Base-by-base conservation (phyloP, 2,329 filamentous ascomycete species). In the Gremmenia infestans region DNA sequence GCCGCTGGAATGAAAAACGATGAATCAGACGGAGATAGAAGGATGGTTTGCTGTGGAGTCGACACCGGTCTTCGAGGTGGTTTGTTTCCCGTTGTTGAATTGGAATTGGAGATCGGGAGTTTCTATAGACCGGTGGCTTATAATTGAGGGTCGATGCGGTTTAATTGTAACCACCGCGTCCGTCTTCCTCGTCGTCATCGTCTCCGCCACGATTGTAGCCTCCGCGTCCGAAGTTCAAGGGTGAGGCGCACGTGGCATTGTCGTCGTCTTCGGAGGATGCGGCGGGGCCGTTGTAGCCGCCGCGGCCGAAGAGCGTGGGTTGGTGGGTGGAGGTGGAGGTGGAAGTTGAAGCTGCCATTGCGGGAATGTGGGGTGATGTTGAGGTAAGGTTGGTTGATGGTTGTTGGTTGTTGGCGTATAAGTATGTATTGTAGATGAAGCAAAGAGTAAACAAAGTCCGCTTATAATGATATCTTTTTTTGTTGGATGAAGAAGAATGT, bases 141-240 rank as follows among this genome's bases (percentile, higher is more conserved):
- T 39, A 15, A 42, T 15, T n/a, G 5, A 9, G 17, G n/a, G 4
- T 12, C 7, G 37, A 25, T 25, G 46, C 4, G 12, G 19, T 60
- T 61, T 63, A 66, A 50, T 66, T 66, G 56, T 66, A 65, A 19
- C 66, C 67, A 25, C 67, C 66, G 5, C 67, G 59, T 58, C 67
- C 66, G 51, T 68, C 67, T 48, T 68, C 65, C 48, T 66, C 65
- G 19, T 68, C 65, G 48, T 68, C 67, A n/a, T 68, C 66, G 48
- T 65, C 65, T 5, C 52, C 56, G 9, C 61, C 56, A 11, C 53
- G 54, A 58, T 66, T 67, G 58, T 67, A 67, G 23, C 63, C 66
- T 5, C 62, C 62, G 7, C 63, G 62, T 12, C 65, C 64, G 45
- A 60, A 60, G 56, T 63, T 50, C 35, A 57, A n/a, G 19, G 42